Evolutionary conservation across 2,329 filamentous ascomycete genomes (phyloP).

Genomic region (Colletotrichum tofieldiae): DNA sequence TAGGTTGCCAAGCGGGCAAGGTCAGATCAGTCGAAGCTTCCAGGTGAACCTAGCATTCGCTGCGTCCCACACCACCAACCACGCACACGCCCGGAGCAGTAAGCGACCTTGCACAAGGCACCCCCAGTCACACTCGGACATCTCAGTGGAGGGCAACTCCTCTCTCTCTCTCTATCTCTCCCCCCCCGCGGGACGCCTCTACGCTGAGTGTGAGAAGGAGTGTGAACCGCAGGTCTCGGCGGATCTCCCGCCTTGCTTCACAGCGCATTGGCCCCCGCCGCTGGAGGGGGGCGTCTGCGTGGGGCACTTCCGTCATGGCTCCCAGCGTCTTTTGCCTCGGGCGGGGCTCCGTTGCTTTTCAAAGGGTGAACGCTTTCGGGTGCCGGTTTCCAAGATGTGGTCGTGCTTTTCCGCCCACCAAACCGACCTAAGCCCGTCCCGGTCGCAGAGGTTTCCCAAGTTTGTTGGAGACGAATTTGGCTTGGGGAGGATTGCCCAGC

Average conservation of each 20-base stretch:
- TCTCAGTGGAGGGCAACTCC: not conserved
- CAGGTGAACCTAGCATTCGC: conserved; percentile 38
- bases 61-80: conserved; percentile 21
- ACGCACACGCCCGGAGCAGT: conserved; percentile 7
- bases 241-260: conserved; percentile 33
- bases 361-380: not conserved
- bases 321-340: conserved; percentile 5
- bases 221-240: not conserved
- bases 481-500: not conserved
- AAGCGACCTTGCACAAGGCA: conserved; percentile 1
- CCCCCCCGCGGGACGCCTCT: not conserved
- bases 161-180: not conserved
- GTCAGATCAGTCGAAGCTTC: conserved; percentile 39
- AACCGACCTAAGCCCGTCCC: not conserved
- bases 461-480: not conserved
- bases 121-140: conserved; percentile 3
- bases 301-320: conserved; percentile 32
- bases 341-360: conserved; percentile 5
- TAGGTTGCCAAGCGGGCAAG: conserved; percentile 10
- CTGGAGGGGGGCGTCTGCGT: conserved; percentile 6
- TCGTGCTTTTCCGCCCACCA: not conserved
- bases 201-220: not conserved
- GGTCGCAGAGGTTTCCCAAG: not conserved
- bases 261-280: conserved; percentile 12
- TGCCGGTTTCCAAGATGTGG: conserved; percentile 31